Evolutionary conservation across 169 alveolate genomes (phyloP).

Genomic region (Eimeria praecox): DNA sequence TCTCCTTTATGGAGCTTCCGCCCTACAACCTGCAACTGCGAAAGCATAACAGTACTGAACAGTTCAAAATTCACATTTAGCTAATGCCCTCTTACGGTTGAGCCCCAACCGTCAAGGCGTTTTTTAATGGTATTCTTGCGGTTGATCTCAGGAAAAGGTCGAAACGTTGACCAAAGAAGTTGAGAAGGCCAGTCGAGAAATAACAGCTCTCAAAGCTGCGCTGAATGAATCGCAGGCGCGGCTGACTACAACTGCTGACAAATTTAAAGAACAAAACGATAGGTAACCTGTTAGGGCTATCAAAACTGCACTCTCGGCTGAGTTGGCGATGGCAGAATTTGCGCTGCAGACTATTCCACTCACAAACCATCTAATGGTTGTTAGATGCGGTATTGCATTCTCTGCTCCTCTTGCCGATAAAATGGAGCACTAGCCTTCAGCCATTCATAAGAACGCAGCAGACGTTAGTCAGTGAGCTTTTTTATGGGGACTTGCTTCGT

Average conservation of each 20-base stretch:
- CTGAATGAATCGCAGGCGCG: conserved; percentile 46
- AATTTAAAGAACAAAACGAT: conserved; percentile 48
- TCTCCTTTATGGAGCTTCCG: background rate
- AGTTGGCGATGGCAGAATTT: too few species aligned
- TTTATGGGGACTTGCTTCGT: background rate
- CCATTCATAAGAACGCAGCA: background rate
- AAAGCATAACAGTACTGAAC: background rate
- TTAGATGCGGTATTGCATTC: background rate
- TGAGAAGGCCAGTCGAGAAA: background rate
- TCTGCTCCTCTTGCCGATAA: background rate
- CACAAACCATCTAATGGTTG: background rate
- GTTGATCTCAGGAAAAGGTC: background rate
- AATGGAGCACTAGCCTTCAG: background rate
- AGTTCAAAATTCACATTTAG: background rate
- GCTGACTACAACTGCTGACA: conserved; percentile 54
- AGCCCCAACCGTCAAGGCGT: background rate
- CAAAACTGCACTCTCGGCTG: background rate
- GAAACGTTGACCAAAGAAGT: conserved; percentile 5
- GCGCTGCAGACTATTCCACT: background rate
- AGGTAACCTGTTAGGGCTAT: background rate
- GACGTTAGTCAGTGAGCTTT: background rate
- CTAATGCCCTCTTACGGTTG: background rate
- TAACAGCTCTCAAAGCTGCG: conserved; percentile 47
- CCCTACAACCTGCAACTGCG: background rate
- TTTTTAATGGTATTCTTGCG: background rate